Base-by-base conservation (phyloP, 1,284 basidiomycete genomes). In the Heterobasidion irregulare region DNA sequence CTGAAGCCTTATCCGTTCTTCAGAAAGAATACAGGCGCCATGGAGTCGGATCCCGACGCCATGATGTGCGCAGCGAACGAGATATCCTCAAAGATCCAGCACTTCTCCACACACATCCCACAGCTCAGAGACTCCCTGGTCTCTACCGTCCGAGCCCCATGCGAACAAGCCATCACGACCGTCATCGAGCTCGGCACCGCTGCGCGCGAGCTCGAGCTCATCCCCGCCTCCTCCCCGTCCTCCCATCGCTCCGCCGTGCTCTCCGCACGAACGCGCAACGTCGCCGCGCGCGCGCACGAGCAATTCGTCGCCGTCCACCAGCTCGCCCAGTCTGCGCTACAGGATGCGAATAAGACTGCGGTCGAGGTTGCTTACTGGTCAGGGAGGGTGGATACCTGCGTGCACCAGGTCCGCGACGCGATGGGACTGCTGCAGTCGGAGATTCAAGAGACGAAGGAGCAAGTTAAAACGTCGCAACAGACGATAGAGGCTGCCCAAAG, bases 231-330 rank as follows among this genome's bases (percentile, higher is more conserved):
- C 46, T 13, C 10, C 5, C 6, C 12, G 3, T 26, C 33, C 7
- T 41, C 38, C 12, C 38, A 41, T 3, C 38, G 38, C 38, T 12
- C 38, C n/a, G 47, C 18, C 3, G 4, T 54, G 46, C 46, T 26
- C 15, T 33, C 47, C 34, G 47, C 47, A 6, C 53, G 53, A 3
- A 26, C 26, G 26, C 26, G 26, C 26, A 45, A n/a, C 0, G 34
- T 54, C 13, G 53, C 53, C 6, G n/a, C 34, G 13, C 45, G 45
- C 6, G 46, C 53, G 5, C 47, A 54, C 12, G 16, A 46, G 12
- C 26, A 54, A 38, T 54, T 54, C 47, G 33, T 16, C 13, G 32
- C 46, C 16, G 35, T 54, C 3, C 53, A 54, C 36, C 35, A 48
- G 9, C 53, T 15, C 2, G 47, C 53, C 19, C 34, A 18, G 34